These are phyloP conservation scores for Kurtzmaniella fragi DNA, from an alignment of 805 yeast species.

Conservation along the genomic window DNA sequence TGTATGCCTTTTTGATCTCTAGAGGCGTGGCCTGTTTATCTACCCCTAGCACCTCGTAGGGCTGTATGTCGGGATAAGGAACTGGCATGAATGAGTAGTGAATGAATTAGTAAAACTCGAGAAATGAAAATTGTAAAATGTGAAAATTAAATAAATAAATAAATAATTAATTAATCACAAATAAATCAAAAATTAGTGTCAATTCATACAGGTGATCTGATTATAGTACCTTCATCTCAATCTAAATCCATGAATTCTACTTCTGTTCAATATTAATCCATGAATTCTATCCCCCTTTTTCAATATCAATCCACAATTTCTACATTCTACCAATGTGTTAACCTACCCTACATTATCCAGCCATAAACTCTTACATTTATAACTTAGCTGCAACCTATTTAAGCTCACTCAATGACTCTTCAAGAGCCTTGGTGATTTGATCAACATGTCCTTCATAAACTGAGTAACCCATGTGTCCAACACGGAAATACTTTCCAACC, in stretches of 20 bases:
- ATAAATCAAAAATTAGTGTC: too few relatives aligned
- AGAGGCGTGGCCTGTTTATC: conserved; percentile 36
- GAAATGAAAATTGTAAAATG: too few relatives aligned
- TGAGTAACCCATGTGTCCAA: conserved; percentile 94
- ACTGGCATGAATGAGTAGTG: conserved; percentile 18
- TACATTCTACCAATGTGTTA: too few relatives aligned
- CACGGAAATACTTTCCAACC: conserved; percentile 78
- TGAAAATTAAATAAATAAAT: too few relatives aligned
- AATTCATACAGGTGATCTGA: too few relatives aligned
- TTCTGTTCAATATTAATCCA: too few relatives aligned
- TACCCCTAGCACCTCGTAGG: conserved; percentile 52
- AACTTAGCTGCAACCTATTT: not conserved
- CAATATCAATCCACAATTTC: too few relatives aligned
- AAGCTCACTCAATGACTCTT: conserved; percentile 24
- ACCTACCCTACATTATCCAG: too few relatives aligned
- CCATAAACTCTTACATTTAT: not conserved
- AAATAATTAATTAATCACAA: too few relatives aligned
- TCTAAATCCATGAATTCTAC: too few relatives aligned
- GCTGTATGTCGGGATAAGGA: conserved; percentile 55
- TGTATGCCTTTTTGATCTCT: conserved; percentile 63
- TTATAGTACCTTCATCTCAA: too few relatives aligned
- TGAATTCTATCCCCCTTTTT: not conserved
- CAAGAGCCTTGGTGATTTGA: conserved; percentile 26
- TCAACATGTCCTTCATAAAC: conserved; percentile 40
- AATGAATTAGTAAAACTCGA: not conserved